Base-by-base conservation (phyloP, 2,329 filamentous ascomycete genomes). In the Alternaria hordeiaustralica region DNA sequence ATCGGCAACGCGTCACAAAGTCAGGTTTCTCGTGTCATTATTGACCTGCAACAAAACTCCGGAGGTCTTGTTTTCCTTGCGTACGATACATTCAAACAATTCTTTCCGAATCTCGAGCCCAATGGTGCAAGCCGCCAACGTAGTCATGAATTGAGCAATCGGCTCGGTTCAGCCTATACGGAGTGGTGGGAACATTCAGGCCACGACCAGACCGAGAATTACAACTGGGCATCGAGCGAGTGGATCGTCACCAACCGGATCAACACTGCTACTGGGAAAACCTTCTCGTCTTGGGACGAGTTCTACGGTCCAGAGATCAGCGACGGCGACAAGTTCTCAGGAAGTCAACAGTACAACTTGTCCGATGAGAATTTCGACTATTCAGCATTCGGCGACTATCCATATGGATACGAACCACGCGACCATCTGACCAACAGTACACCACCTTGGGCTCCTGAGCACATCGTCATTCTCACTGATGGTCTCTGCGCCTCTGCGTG, bases 1-100 rank as follows among this genome's bases (percentile, higher is more conserved):
- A 76, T 88, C 13, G 73, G 77, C 0, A 76, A 80, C 20, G 81
- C 82, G 9, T 81, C 82, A 30, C 65, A 71, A 1, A 77, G 78
- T 5, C 81, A 82, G 3, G 86, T 86, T 66, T 84, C 79, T 13
- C 87, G 85, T 67, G 78, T 91, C 1, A 79, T 91, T 15, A 86
- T 91, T 61, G 89, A 92, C 66, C 70, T 91, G 5, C 84, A 85
- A 11, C 82, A 79, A 2, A 92, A 91, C 65, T 78, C 78, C 0
- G 89, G 89, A 15, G 89, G 89, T 6, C 60, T 57, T 1, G 63
- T 72, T 1, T 51, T 71, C 8, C 69, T 77, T 2, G 78, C 72
- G 5, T 75, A 73, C 46, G 73, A 71, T 26, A 70, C 72, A 0
- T 88, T 88, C 67, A 80, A 80, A 18, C 80, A 83, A 61, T 81